A percentile compares a stretch with the other conserved stretches of the same genome.
phyloP scores from a whole-genome alignment of 2,329 filamentous ascomycete genomes.

The Arthroderma uncinatum region DNA sequence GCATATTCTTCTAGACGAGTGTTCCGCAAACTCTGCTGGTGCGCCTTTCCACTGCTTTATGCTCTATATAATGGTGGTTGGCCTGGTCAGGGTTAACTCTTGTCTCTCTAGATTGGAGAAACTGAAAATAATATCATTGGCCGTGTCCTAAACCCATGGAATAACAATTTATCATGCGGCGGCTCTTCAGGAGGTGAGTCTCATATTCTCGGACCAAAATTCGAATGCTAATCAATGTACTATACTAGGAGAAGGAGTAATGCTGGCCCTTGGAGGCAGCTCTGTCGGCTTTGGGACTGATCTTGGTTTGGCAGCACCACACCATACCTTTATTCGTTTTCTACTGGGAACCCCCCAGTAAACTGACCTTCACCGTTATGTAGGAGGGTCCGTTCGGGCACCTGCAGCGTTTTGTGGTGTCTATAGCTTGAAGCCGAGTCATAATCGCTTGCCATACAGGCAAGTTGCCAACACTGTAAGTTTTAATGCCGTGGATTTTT shows the following conservation, averaged over 20 bases:
- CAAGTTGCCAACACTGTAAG: conserved; percentile 46
- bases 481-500: background rate
- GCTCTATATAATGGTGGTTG: background rate
- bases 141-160: conserved; percentile 47
- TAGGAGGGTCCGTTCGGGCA: conserved; percentile 47
- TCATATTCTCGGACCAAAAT: background rate
- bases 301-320: conserved; percentile 19
- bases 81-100: background rate
- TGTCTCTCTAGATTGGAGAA: conserved; percentile 33
- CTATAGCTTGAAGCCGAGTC: conserved; percentile 45
- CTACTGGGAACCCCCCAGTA: background rate
- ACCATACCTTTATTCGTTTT: background rate
- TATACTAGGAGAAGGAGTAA: conserved; percentile 38
- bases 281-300: conserved; percentile 50
- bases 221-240: background rate
- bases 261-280: conserved; percentile 44
- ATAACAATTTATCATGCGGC: conserved; percentile 43
- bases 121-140: conserved; percentile 52
- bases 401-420: conserved; percentile 50
- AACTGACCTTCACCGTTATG: conserved; percentile 10
- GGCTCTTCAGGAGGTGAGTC: conserved; percentile 45
- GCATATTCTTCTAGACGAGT: conserved; percentile 39
- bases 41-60: background rate
- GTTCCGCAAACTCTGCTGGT: conserved; percentile 47
- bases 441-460: conserved; percentile 44